Conservation (phyloP, 192 early-diverging fungal genomes). For the Mycoemilia scoparia region DNA sequence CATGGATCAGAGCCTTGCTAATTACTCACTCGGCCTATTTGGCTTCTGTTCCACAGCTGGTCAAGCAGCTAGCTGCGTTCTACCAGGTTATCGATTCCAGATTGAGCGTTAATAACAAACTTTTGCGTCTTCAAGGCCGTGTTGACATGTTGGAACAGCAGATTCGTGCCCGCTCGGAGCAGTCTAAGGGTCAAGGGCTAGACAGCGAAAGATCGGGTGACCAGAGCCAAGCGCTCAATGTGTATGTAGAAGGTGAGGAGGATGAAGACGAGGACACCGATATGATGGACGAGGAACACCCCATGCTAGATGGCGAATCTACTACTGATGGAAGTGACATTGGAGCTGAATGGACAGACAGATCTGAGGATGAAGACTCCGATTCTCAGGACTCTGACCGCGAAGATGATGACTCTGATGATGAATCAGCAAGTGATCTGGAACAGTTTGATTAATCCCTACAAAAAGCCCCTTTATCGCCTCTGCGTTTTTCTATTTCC, state of each 20-base stretch:
- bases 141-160: constrained; percentile 19
- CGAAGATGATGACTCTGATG: not conserved
- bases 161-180: constrained; percentile 12
- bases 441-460: not conserved
- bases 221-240: constrained; percentile 8
- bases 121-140: constrained; percentile 17
- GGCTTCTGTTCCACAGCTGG: constrained; percentile 14
- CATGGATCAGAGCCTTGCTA: constrained; percentile 17
- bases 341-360: not conserved
- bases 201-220: constrained; percentile 4
- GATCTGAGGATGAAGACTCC: constrained; percentile 1
- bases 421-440: constrained; percentile 1
- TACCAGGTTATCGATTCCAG: constrained; percentile 17
- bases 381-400: not conserved
- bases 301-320: constrained; percentile 13
- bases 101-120: constrained; percentile 10
- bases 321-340: not conserved
- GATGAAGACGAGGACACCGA: constrained; percentile 5
- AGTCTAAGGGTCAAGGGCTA: constrained; percentile 6
- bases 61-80: constrained; percentile 20
- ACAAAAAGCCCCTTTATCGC: not conserved
- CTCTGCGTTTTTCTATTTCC: constrained; percentile 1
- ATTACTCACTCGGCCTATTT: constrained; percentile 19
- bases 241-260: constrained; percentile 11
- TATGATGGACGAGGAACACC: constrained; percentile 7